Conservation (phyloP, 2,329 filamentous ascomycete genomes). For the Alternaria hordeiaustralica region DNA sequence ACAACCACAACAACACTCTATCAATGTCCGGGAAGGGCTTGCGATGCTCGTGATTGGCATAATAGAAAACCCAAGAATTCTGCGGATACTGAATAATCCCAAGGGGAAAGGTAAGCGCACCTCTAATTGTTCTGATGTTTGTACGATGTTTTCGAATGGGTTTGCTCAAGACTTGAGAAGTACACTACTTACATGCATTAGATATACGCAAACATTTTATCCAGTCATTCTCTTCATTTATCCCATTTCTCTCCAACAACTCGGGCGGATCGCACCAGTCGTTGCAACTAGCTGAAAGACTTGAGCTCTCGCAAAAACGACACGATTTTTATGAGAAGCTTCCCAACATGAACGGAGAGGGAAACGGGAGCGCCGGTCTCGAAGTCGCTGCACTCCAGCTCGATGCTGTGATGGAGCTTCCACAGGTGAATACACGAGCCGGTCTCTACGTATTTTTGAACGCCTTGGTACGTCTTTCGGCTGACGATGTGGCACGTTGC, state of each 20-base stretch:
- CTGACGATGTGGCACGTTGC: constrained; percentile 6
- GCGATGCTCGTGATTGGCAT: constrained; percentile 68
- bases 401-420: constrained; percentile 68
- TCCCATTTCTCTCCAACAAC: constrained; percentile 60
- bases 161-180: background rate
- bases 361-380: constrained; percentile 45
- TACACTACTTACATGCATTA: constrained; percentile 15
- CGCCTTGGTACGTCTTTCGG: constrained; percentile 66
- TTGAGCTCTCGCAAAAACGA: constrained; percentile 50
- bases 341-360: constrained; percentile 53
- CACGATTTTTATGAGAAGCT: constrained; percentile 53
- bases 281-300: constrained; percentile 52
- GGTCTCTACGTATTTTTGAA: constrained; percentile 87
- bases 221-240: constrained; percentile 42
- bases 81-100: constrained; percentile 61
- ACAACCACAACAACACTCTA: constrained; percentile 63
- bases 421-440: constrained; percentile 75
- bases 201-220: constrained; percentile 42
- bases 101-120: constrained; percentile 59
- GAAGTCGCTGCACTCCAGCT: constrained; percentile 58
- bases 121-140: background rate
- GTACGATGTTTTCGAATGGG: background rate
- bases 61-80: constrained; percentile 64
- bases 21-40: constrained; percentile 68
- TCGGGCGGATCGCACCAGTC: constrained; percentile 59